Evolutionary conservation across 1,284 basidiomycete species (phyloP).

Genomic region (Xerocomus minutiporus): DNA sequence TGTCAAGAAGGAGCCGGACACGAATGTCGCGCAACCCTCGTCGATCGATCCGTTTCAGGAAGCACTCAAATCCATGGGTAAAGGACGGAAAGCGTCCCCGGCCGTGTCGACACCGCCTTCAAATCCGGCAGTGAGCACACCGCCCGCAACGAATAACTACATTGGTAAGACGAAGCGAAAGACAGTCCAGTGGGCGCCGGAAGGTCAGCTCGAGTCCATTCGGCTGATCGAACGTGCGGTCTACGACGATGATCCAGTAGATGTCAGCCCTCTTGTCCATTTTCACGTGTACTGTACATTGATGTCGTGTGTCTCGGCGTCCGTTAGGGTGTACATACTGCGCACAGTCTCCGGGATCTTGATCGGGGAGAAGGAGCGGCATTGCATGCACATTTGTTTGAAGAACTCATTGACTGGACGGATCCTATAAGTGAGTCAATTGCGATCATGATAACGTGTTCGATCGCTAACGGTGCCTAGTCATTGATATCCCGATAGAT

Average conservation of each 20-base stretch:
- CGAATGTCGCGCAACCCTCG: slow-evolving; percentile 69
- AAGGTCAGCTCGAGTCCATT: slow-evolving; percentile 64
- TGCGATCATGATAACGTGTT: slow-evolving; percentile 7
- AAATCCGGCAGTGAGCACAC: slow-evolving; percentile 29
- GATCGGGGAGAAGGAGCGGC: slow-evolving; percentile 81
- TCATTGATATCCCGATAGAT: slow-evolving; percentile 56
- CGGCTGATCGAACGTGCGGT: slow-evolving; percentile 75
- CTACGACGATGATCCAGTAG: slow-evolving; percentile 77
- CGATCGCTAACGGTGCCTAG: slow-evolving; percentile 37
- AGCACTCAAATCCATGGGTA: slow-evolving; percentile 68
- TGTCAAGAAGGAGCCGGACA: slow-evolving; percentile 51
- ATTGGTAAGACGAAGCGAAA: slow-evolving; percentile 62
- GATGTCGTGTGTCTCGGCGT: slow-evolving; percentile 38
- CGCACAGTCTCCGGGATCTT: slow-evolving; percentile 72
- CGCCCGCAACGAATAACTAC: slow-evolving; percentile 31
- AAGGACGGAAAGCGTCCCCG: slow-evolving; percentile 53
- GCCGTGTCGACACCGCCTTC: slow-evolving; percentile 40
- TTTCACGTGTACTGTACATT: slow-evolving; percentile 51
- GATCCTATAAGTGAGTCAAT: slow-evolving; percentile 62
- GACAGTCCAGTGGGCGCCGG: slow-evolving; percentile 70
- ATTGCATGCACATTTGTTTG: slow-evolving; percentile 72
- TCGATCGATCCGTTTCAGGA: slow-evolving; percentile 77
- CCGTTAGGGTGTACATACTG: slow-evolving; percentile 58
- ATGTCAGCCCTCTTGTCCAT: slow-evolving; percentile 58
- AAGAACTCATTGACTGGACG: slow-evolving; percentile 77